Conservation (phyloP, 2,329 filamentous ascomycete species). For the Hymenoscyphus fraxineus region DNA sequence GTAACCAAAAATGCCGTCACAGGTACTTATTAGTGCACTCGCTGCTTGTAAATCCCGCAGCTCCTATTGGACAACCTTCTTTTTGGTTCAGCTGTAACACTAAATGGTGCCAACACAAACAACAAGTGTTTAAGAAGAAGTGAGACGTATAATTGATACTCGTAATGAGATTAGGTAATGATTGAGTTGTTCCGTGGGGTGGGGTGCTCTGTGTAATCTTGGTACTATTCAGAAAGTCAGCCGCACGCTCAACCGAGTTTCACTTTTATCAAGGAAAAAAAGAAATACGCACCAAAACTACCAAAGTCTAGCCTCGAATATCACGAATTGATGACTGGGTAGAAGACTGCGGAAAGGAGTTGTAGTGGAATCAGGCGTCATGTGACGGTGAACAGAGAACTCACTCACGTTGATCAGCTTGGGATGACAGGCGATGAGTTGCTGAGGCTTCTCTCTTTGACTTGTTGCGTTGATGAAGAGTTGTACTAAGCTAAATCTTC, state of each 20-base stretch:
- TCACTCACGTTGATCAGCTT: not conserved
- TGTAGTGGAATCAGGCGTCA: conserved; percentile 4
- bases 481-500: not conserved
- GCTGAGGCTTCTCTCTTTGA: not conserved
- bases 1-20: not conserved
- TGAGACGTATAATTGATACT: not conserved
- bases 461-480: not conserved
- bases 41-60: conserved; percentile 11
- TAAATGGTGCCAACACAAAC: not conserved
- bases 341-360: conserved; percentile 2
- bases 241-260: not conserved
- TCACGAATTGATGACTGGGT: conserved; percentile 8
- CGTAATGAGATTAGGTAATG: not conserved
- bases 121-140: not conserved
- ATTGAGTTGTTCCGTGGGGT: not conserved
- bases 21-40: conserved; percentile 1
- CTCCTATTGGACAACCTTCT: conserved; percentile 11
- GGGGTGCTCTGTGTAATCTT: not conserved
- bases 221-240: not conserved
- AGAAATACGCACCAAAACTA: not conserved
- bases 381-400: not conserved
- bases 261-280: not conserved
- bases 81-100: not conserved
- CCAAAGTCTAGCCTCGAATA: conserved; percentile 2
- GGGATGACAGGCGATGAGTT: not conserved